Conservation (phyloP, 169 alveolate genomes). For the Plasmodium vivax region DNA sequence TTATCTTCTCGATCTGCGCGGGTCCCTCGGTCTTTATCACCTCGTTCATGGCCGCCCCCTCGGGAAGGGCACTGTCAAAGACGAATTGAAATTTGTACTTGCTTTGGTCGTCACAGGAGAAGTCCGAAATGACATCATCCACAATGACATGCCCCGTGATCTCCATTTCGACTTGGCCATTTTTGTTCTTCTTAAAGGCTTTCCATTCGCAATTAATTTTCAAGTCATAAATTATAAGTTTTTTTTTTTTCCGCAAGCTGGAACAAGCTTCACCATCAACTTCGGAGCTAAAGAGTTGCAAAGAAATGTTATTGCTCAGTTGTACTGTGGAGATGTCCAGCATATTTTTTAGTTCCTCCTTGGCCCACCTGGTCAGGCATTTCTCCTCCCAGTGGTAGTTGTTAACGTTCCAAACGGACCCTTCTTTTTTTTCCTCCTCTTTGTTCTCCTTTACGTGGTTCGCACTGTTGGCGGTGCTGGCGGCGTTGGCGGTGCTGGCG, state of each 20-base stretch:
- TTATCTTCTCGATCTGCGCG: slow-evolving; percentile 9
- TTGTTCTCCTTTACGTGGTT: not conserved
- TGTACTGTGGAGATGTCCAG: slow-evolving; percentile 50
- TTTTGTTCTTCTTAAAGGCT: slow-evolving; percentile 46
- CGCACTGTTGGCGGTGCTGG: not conserved
- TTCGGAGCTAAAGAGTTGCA: slow-evolving; percentile 38
- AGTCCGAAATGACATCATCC: slow-evolving; percentile 46
- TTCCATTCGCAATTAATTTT: slow-evolving; percentile 64
- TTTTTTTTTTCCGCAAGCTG: slow-evolving; percentile 79
- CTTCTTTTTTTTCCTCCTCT: slow-evolving; percentile 56
- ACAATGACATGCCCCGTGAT: slow-evolving; percentile 42
- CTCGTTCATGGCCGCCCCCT: slow-evolving; percentile 7
- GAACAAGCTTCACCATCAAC: slow-evolving; percentile 82
- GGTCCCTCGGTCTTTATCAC: slow-evolving; percentile 27
- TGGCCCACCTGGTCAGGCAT: slow-evolving; percentile 78
- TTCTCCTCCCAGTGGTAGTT: slow-evolving; percentile 84
- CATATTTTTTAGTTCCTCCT: slow-evolving; percentile 68
- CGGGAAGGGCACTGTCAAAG: slow-evolving; percentile 19
- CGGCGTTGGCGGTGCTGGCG: too few species aligned
- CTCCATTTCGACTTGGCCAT: slow-evolving; percentile 37
- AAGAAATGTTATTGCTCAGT: slow-evolving; percentile 45
- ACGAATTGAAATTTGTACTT: slow-evolving; percentile 17
- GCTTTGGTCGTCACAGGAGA: slow-evolving; percentile 22
- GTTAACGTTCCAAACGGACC: slow-evolving; percentile 81
- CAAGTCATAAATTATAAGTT: slow-evolving; percentile 68